Base-by-base conservation (phyloP, 73 alveolate genomes). In the Diophrys sp. region DNA sequence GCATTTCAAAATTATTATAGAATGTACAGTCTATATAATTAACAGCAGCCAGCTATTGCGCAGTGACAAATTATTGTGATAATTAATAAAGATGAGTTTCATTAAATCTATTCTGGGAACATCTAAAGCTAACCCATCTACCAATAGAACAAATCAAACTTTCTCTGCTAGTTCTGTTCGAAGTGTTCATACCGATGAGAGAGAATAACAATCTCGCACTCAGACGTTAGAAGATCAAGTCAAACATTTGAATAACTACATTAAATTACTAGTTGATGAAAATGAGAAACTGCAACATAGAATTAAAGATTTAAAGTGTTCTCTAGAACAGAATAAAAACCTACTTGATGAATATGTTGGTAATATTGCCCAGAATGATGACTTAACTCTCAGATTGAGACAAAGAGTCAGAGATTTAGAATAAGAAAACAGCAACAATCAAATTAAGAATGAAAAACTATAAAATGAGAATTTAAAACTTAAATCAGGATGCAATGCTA, bases 201-300 rank as follows among this genome's bases (percentile, higher is more conserved):
- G 88, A 70, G 88, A 78, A 31, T 53, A 75, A 26, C 76, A 79
- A 34, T 78, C 67, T 62, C 71, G 54, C 30, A 75, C 72, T 72
- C 76, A 79, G 69, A 79, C 72, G 0, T 66, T 79, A 26, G 72
- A 79, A 33, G 72, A 79, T 33, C 33, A 79, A 56, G 71, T 79
- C 0, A 79, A 79, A 71, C 71, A 79, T 56, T 54, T 79, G 54
- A 79, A 79, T 54, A 79, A 70, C 53, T 78, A 79, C 69, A 79
- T 71, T 67, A 31, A 34, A 1, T 2, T 79, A 27, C 31, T 79
- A 66, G 24, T 71, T 1, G 56, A 67, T 28, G 33, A 71, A 66
- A 79, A 79, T 79, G 88, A 71, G 71, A 79, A 79, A 30, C 71
- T 68, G 70, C 54, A 71, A 33, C 71, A 79, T 54, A 70, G 74